Evolutionary conservation across 805 yeast genomes (phyloP), one percentile per base, ranked within the genome.

Genomic region (Metschnikowia reukaufii): DNA sequence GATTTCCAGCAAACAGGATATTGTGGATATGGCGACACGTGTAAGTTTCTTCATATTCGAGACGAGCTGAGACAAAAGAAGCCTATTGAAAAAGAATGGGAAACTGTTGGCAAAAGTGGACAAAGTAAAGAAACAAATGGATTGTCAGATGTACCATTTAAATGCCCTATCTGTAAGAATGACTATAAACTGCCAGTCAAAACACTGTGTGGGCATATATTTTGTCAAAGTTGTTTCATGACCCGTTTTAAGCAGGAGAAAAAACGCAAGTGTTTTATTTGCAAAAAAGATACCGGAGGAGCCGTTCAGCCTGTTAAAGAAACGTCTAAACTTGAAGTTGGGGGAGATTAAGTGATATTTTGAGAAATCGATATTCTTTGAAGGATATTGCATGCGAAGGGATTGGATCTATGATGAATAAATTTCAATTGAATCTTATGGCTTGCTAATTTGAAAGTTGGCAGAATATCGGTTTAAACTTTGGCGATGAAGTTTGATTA

Each of bases 21-120:
- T 61, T 94, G 99, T 74, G 97, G 97, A 5, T 94, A 85, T 63
- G 99, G 99, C 7, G 99, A 94, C 58, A 85, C 94, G 30, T 94
- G 99, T 70, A 94, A 94, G 68, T 94, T 94, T 64, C 64, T 92
- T 30, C 99, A 94, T 62, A 80, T 88, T 13, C 70, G 99, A 65
- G 97, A 88, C 56, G 96, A 88, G 59, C 86, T 83, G 67, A 78
- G 76, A 45, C 83, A 83, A 39, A 87, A 84, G 25, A 81, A 83
- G 80, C 81, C 84, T 48, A 63, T 84, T 6, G 63, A 76, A 21
- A 74, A 73, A 48, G 95, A 88, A 37, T 88, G 96, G 96, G 85
- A 84, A 52, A 63, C 58, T 21, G 75, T 68, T 52, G 58, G 34
- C 52, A 60, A 25, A 2, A 25, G 18, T 6, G 42, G 21, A 13